Evolutionary conservation across 441 rosid genomes (phyloP).

Genomic region (Aleurites moluccanus): DNA sequence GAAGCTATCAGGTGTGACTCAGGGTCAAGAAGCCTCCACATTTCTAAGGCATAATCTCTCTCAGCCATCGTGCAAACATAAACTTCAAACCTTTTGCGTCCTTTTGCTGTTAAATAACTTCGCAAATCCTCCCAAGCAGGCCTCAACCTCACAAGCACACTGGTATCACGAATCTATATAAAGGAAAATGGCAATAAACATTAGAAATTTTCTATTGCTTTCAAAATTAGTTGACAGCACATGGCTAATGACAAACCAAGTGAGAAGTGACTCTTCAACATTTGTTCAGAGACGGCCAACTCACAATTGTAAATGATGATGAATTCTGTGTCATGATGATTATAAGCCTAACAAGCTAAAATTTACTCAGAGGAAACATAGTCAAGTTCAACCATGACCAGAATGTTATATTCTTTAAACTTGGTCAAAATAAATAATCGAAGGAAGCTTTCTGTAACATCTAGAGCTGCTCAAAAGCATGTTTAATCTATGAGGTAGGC

Average conservation of each 20-base stretch:
- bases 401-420: neutral
- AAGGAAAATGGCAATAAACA: conserved; percentile 24
- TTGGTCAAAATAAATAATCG: neutral
- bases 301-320: neutral
- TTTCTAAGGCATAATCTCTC: conserved; percentile 94
- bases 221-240: neutral
- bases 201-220: neutral
- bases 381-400: neutral
- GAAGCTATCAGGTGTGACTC: conserved; percentile 73
- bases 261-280: neutral
- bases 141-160: conserved; percentile 94
- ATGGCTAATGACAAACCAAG: neutral
- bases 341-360: neutral
- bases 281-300: neutral
- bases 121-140: conserved; percentile 97
- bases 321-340: neutral
- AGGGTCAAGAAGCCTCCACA: conserved; percentile 99
- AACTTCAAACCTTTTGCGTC: conserved; percentile 90
- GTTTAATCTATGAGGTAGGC: neutral
- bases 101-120: conserved; percentile 84
- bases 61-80: conserved; percentile 99
- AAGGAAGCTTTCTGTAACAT: neutral
- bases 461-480: neutral
- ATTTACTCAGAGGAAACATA: neutral
- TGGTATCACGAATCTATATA: conserved; percentile 84